Percentiles rank a stretch among this genome's conserved stretches.
Conservation (phyloP, 352 stramenopile species). For the Phytopythium delawarense region DNA sequence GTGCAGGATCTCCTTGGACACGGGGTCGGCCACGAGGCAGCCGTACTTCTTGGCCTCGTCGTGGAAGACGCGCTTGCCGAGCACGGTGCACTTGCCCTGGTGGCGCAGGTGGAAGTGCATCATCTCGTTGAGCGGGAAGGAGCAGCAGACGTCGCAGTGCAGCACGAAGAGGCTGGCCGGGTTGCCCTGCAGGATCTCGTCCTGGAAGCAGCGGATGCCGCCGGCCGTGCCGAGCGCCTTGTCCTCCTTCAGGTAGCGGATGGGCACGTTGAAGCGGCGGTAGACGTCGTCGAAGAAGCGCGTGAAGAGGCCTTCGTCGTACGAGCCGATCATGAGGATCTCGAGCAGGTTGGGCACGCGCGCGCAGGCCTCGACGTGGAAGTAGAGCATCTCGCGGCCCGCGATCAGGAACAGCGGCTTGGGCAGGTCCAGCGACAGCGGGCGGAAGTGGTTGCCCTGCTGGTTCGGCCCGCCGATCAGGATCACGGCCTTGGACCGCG, state of each 20-base stretch:
- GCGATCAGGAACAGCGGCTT: conserved; percentile 87
- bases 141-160: conserved; percentile 87
- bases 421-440: conserved; percentile 80
- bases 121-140: conserved; percentile 87
- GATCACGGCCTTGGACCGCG: conserved; percentile 81
- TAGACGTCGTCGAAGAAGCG: conserved; percentile 84
- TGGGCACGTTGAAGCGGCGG: conserved; percentile 81
- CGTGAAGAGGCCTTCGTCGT: conserved; percentile 86
- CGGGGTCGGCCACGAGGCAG: conserved; percentile 73
- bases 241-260: conserved; percentile 77
- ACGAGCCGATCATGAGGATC: conserved; percentile 88
- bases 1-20: conserved; percentile 81
- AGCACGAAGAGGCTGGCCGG: conserved; percentile 76
- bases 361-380: conserved; percentile 83
- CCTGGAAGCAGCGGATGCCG: conserved; percentile 78
- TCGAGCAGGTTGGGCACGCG: conserved; percentile 81
- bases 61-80: conserved; percentile 86
- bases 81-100: conserved; percentile 61
- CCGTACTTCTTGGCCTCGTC: conserved; percentile 89
- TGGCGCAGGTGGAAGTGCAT: conserved; percentile 85
- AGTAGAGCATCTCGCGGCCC: conserved; percentile 85
- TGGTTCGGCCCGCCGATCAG: conserved; percentile 85
- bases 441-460: conserved; percentile 85
- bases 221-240: conserved; percentile 81
- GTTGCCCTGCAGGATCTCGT: conserved; percentile 79